Evolutionary conservation across 805 yeast genomes (phyloP).

Genomic region (Lachancea dasiensis): DNA sequence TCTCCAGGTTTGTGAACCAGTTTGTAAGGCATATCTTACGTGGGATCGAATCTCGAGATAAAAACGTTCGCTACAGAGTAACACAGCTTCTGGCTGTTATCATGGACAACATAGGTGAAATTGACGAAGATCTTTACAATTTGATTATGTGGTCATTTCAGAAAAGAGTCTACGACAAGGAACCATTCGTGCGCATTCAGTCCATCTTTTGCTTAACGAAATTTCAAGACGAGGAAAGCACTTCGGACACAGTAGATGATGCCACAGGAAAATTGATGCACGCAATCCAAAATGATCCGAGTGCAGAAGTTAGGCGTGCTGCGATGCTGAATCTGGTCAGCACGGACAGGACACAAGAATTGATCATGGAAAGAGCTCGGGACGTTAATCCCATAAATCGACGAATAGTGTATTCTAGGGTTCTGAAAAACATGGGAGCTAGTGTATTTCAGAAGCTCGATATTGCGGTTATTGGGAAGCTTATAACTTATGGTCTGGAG

Average conservation of each 20-base stretch:
- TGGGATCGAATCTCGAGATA: constrained; percentile 74
- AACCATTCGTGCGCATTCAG: constrained; percentile 71
- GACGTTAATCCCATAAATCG: constrained; percentile 71
- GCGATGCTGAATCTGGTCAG: constrained; percentile 67
- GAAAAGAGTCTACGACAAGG: constrained; percentile 67
- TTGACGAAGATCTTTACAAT: constrained; percentile 66
- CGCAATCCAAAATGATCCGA: constrained; percentile 70
- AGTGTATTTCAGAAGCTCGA: constrained; percentile 37
- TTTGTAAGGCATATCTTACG: constrained; percentile 62
- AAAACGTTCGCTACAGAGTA: constrained; percentile 71
- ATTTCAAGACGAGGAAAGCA: constrained; percentile 52
- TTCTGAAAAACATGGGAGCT: constrained; percentile 62
- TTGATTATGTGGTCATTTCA: constrained; percentile 54
- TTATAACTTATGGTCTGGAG: constrained; percentile 78
- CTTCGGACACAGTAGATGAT: constrained; percentile 37
- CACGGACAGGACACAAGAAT: constrained; percentile 45
- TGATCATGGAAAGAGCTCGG: constrained; percentile 71
- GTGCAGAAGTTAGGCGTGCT: constrained; percentile 85
- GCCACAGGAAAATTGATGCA: constrained; percentile 43
- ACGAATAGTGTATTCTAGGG: constrained; percentile 61
- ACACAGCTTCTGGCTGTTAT: constrained; percentile 68
- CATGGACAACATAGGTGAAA: constrained; percentile 65
- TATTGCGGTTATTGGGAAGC: constrained; percentile 49
- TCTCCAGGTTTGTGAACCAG: constrained; percentile 50
- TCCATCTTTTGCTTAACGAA: constrained; percentile 75